Base-by-base conservation (phyloP, 345 rosid genomes). In the Punica granatum region DNA sequence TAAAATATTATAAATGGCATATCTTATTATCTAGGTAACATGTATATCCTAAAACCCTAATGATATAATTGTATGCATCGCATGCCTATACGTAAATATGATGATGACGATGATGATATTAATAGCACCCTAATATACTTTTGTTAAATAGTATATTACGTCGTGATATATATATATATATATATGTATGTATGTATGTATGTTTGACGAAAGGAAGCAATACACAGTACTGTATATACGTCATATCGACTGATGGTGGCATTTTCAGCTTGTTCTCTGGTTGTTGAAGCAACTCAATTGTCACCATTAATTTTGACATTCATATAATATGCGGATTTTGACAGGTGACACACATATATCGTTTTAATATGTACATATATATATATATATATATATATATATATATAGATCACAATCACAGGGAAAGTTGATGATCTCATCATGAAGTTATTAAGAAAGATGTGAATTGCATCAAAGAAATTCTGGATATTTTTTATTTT, bases 281-380 rank as follows among this genome's bases (percentile, higher is more conserved):
- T 66, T 66, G 69, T 60, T 66, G 33, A 66, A 66, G 34, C 44
- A n/a, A 66, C 69, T 49, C 69, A 4, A 2, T 34, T 66, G 60
- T 66, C 69, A 39, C 61, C 41, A 66, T 21, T 56, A 12, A 26
- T 26, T 49, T 49, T 56, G 61, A 56, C 61, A 56, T 56, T 53
- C 15, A n/a, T 8, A 28, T 7, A 7, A n/a, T 18, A 11, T 53
- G 30, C 7, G 25, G 30, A 53, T 53, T 19, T 66, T 59, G 51
- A 42, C 37, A 73, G 34, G 46, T n/a, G 33, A 10, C 13, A 4
- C 21, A 3, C 23, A 48, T 48, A 48, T 42, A 42, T 42, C 13
- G 46, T 13, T 2, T 42, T 13, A 42, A 9, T 42, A 16, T 1
- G 6, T 19, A 18, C 19, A 46, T 19, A 15, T n/a, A 0, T 49